A percentile compares a stretch with the other conserved stretches of the same genome.
phyloP scores from a whole-genome alignment of 176 grass and related monocot species.

The Paspalum vaginatum region DNA sequence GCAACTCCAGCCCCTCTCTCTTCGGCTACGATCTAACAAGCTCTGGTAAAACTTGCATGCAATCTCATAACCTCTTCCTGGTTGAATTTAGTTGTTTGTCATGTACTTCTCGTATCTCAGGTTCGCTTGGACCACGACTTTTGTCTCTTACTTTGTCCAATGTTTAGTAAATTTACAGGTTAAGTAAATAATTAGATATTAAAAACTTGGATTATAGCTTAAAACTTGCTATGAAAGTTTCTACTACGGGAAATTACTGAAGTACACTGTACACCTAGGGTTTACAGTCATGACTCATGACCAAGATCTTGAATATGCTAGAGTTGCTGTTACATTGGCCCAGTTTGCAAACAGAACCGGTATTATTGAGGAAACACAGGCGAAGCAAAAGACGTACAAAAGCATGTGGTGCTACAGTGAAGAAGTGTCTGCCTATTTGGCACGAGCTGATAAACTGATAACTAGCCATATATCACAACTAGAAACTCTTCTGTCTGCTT shows the following conservation, averaged over 20 bases:
- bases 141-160: constrained; percentile 36
- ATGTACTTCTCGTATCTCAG: constrained; percentile 37
- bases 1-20: constrained; percentile 59
- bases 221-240: constrained; percentile 23
- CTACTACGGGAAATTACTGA: constrained; percentile 21
- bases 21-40: constrained; percentile 65
- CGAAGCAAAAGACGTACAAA: neutral
- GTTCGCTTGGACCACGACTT: constrained; percentile 21
- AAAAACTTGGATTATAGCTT: constrained; percentile 17
- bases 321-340: neutral
- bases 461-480: neutral
- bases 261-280: too few species aligned
- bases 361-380: constrained; percentile 21
- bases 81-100: constrained; percentile 40
- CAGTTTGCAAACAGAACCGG: constrained; percentile 1
- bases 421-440: neutral
- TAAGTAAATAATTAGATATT: constrained; percentile 10
- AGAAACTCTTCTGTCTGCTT: constrained; percentile 10
- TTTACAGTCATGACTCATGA: neutral
- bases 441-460: constrained; percentile 29
- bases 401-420: constrained; percentile 1
- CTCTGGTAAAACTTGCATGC: constrained; percentile 56
- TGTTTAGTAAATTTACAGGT: constrained; percentile 30
- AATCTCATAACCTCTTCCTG: constrained; percentile 5
- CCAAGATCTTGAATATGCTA: constrained; percentile 4